A percentile compares a stretch with the other conserved stretches of the same genome.
Evolutionary conservation across 257 asterid genomes (phyloP).

Genomic region (Misopates orontium): DNA sequence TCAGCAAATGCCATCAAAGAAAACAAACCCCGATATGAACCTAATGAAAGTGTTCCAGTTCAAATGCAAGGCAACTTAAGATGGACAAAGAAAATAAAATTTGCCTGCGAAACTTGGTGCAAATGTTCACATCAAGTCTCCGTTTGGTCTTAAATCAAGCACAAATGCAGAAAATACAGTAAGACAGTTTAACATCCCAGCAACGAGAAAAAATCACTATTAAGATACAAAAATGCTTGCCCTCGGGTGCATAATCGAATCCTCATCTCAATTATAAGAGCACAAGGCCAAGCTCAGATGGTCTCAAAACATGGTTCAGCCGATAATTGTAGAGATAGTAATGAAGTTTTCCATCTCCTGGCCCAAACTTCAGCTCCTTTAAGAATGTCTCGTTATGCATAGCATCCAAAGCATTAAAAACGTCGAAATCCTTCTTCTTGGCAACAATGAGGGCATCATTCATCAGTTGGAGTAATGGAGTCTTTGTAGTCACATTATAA

Average conservation of each 20-base stretch:
- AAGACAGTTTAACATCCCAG: slow-evolving; percentile 15
- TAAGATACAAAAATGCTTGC: slow-evolving; percentile 30
- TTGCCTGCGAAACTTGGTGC: neutral
- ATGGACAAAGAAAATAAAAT: slow-evolving; percentile 2
- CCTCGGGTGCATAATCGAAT: slow-evolving; percentile 7
- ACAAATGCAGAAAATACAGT: neutral
- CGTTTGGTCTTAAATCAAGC: slow-evolving; percentile 11
- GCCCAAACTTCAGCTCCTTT: slow-evolving; percentile 92
- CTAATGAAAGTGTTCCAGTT: neutral
- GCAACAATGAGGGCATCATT: slow-evolving; percentile 82
- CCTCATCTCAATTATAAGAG: slow-evolving; percentile 48
- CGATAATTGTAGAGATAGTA: slow-evolving; percentile 90
- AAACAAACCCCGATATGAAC: too few relatives aligned
- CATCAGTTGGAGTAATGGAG: slow-evolving; percentile 77
- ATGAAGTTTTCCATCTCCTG: slow-evolving; percentile 84
- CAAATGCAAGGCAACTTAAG: neutral
- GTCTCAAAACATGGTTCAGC: slow-evolving; percentile 51
- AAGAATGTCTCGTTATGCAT: slow-evolving; percentile 75
- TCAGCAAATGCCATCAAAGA: neutral
- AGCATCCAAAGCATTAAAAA: slow-evolving; percentile 85
- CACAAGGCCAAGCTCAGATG: slow-evolving; percentile 87
- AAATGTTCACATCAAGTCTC: slow-evolving; percentile 12
- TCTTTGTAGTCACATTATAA: slow-evolving; percentile 69
- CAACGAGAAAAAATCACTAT: slow-evolving; percentile 9
- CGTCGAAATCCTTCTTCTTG: slow-evolving; percentile 75